A percentile compares a stretch with the other conserved stretches of the same genome.
These are phyloP conservation scores for Parsonsia alboflavescens DNA, from an alignment of 257 asterid species.

Conservation along the genomic window DNA sequence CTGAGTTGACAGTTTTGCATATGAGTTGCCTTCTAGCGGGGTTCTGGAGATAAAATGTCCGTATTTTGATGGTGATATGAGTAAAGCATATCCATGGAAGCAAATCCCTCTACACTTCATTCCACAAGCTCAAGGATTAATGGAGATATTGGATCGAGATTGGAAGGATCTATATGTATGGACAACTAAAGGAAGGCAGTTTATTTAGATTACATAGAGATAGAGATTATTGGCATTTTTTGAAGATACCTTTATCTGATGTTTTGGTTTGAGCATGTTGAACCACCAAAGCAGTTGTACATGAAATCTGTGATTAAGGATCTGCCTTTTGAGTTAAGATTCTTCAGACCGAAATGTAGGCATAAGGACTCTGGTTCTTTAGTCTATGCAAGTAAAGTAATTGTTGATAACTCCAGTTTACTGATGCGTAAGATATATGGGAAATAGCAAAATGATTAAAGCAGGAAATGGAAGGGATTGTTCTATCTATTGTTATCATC, in stretches of 20 bases:
- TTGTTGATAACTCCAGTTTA: conserved; percentile 48
- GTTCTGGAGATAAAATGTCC: conserved; percentile 86
- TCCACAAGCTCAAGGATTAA: conserved; percentile 92
- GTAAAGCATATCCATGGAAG: conserved; percentile 51
- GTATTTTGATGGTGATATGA: conserved; percentile 50
- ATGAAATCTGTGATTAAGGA: conserved; percentile 34
- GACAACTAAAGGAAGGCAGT: conserved; percentile 76
- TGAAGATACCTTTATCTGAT: conserved; percentile 68
- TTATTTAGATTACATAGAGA: conserved; percentile 64
- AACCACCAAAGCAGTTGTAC: conserved; percentile 65
- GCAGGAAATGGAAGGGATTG: background rate
- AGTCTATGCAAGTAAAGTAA: conserved; percentile 46
- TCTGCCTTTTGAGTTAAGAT: conserved; percentile 46
- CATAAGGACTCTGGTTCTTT: conserved; percentile 43
- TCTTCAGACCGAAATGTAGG: conserved; percentile 52
- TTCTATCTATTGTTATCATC: background rate
- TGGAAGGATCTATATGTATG: conserved; percentile 86
- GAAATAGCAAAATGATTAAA: conserved; percentile 28
- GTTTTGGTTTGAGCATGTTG: conserved; percentile 93
- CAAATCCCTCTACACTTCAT: conserved; percentile 61
- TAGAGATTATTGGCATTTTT: conserved; percentile 51
- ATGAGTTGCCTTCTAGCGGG: conserved; percentile 52
- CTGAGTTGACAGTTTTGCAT: conserved; percentile 31
- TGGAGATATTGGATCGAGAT: conserved; percentile 81
- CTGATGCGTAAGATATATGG: conserved; percentile 56